Conservation (phyloP, 306 rosid genomes). For the Corylus avellana region DNA sequence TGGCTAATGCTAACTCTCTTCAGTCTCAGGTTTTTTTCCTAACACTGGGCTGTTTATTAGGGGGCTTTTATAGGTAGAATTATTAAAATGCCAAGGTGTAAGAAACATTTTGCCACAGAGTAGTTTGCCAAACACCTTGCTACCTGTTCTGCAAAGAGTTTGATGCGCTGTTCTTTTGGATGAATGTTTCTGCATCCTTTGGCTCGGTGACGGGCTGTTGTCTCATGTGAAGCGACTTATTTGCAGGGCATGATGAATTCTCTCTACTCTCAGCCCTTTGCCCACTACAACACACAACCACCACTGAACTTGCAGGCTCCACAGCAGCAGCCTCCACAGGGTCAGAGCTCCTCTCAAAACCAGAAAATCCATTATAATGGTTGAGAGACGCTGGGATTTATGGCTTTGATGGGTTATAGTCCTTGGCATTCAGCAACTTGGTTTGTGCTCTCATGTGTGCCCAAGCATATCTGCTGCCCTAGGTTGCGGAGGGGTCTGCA, state of each 20-base stretch:
- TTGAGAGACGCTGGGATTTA: constrained; percentile 50
- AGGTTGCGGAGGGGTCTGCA: constrained; percentile 43
- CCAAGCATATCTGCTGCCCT: constrained; percentile 53
- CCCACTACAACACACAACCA: constrained; percentile 94
- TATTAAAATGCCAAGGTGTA: constrained; percentile 1
- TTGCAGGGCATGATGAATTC: constrained; percentile 82
- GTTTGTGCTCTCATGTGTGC: constrained; percentile 82
- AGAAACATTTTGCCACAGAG: background rate
- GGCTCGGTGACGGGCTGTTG: background rate
- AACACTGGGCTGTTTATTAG: constrained; percentile 13
- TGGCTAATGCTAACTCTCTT: constrained; percentile 76
- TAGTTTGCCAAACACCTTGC: background rate
- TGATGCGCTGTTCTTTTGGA: background rate
- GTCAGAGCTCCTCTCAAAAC: constrained; percentile 87
- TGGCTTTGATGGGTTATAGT: constrained; percentile 87
- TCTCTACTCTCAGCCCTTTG: constrained; percentile 94
- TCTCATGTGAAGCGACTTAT: background rate
- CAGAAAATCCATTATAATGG: constrained; percentile 92
- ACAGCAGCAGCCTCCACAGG: constrained; percentile 75
- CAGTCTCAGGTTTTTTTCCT: constrained; percentile 84
- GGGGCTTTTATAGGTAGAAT: background rate
- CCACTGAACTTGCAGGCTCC: constrained; percentile 80
- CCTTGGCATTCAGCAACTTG: constrained; percentile 86
- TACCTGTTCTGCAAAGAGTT: background rate
- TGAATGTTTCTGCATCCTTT: background rate